phyloP scores from a whole-genome alignment of 371 early-diverging fungal genomes.

The Paraphysoderma sedebokerense region DNA sequence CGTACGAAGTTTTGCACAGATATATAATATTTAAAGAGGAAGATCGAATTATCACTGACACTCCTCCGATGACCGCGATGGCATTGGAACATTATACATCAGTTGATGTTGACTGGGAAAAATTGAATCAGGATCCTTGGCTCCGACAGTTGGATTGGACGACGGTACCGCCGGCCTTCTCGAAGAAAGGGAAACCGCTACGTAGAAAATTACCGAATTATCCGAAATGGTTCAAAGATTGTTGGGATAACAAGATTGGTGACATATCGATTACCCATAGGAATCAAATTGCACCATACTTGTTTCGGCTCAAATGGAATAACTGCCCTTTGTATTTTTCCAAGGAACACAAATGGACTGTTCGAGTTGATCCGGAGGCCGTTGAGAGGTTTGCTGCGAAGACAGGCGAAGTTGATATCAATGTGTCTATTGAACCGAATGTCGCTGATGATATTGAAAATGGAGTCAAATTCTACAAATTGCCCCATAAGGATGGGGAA shows the following conservation, averaged over 20 bases:
- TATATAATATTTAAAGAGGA: too few species aligned
- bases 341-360: constrained; percentile 60
- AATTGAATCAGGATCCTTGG: constrained; percentile 51
- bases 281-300: constrained; percentile 56
- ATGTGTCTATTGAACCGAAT: too few species aligned
- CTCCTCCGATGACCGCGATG: constrained; percentile 3
- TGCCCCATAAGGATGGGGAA: constrained; percentile 83
- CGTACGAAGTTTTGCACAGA: constrained; percentile 23
- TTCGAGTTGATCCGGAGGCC: constrained; percentile 33
- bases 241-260: constrained; percentile 39
- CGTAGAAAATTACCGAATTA: constrained; percentile 35
- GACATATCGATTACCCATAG: constrained; percentile 45
- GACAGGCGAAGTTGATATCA: constrained; percentile 7
- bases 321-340: constrained; percentile 62
- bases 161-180: constrained; percentile 9
- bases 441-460: too few species aligned
- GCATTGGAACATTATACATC: constrained; percentile 24
- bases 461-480: constrained; percentile 31
- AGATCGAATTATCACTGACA: neutral
- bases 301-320: constrained; percentile 70
- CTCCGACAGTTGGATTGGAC: constrained; percentile 74
- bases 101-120: constrained; percentile 6
- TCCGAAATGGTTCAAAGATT: constrained; percentile 76
- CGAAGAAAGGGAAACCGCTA: constrained; percentile 20
- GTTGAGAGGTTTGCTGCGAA: constrained; percentile 9